Conservation (phyloP, 208 protist species). For the Angomonas ambiguus region DNA sequence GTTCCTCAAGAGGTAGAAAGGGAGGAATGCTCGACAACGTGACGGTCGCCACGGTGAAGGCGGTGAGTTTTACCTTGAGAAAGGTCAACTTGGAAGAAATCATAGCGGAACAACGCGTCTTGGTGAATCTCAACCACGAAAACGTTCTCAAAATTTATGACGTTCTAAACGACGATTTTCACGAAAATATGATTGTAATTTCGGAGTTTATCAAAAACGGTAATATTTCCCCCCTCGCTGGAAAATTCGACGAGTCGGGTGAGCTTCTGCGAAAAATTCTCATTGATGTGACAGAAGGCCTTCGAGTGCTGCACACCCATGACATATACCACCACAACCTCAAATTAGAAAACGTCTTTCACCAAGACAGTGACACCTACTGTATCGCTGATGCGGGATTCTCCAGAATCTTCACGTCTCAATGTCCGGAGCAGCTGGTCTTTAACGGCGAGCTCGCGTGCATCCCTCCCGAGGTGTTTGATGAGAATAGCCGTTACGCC, state of each 20-base stretch:
- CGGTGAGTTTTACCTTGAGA: slow-evolving; percentile 68
- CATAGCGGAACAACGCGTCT: slow-evolving; percentile 44
- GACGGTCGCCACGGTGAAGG: slow-evolving; percentile 41
- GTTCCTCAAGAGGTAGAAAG: not conserved
- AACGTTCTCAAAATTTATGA: slow-evolving; percentile 55
- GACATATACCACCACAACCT: slow-evolving; percentile 80
- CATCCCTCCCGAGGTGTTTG: slow-evolving; percentile 78
- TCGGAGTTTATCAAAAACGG: slow-evolving; percentile 41
- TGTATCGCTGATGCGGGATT: slow-evolving; percentile 78
- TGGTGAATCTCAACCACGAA: slow-evolving; percentile 48
- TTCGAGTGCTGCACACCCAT: slow-evolving; percentile 70
- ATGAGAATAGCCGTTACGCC: slow-evolving; percentile 29
- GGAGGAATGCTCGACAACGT: slow-evolving; percentile 5
- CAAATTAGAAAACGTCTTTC: slow-evolving; percentile 77
- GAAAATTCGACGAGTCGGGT: slow-evolving; percentile 38
- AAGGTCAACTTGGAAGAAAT: slow-evolving; percentile 36
- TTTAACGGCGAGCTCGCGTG: slow-evolving; percentile 80
- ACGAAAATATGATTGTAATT: slow-evolving; percentile 76
- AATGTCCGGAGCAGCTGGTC: slow-evolving; percentile 70
- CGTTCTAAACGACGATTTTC: slow-evolving; percentile 66
- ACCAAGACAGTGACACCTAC: slow-evolving; percentile 34
- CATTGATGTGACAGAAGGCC: slow-evolving; percentile 47
- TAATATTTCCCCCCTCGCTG: slow-evolving; percentile 37
- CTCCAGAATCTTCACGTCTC: slow-evolving; percentile 59
- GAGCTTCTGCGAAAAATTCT: slow-evolving; percentile 52